phyloP scores from a whole-genome alignment of 768 basidiomycete genomes.

The Calocybe gangraenosa region DNA sequence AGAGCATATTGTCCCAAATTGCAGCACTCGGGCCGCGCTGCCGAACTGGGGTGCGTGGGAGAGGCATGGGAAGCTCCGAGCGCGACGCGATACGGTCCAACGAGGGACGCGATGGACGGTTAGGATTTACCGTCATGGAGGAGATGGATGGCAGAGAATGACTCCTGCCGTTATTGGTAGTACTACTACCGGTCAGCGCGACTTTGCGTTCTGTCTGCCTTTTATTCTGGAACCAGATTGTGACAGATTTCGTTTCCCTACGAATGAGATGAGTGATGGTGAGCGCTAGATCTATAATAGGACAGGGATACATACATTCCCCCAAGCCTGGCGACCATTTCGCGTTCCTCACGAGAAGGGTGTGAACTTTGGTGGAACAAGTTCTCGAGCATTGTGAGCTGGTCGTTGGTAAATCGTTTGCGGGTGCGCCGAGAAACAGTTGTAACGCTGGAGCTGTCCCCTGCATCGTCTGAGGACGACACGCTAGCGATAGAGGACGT shows the following conservation, averaged over 20 bases:
- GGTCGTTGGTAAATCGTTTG: conserved; percentile 63
- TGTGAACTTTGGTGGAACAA: conserved; percentile 71
- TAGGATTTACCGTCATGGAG: conserved; percentile 21
- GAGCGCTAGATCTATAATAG: conserved; percentile 4
- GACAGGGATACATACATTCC: conserved; percentile 50
- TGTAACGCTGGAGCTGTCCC: conserved; percentile 29
- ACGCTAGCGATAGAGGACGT: conserved; percentile 56
- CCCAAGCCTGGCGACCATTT: conserved; percentile 54
- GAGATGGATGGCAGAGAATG: conserved; percentile 19
- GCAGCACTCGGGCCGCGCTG: conserved; percentile 31
- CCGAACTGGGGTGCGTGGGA: conserved; percentile 38
- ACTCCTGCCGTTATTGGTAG: conserved; percentile 20
- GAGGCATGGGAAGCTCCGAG: conserved; percentile 40
- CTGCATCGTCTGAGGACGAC: conserved; percentile 43
- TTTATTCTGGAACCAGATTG: conserved; percentile 86
- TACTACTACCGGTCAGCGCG: conserved; percentile 33
- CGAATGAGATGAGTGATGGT: conserved; percentile 7
- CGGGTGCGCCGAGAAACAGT: conserved; percentile 53
- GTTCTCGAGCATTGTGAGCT: conserved; percentile 70
- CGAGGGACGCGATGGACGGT: conserved; percentile 36
- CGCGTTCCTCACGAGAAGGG: conserved; percentile 72
- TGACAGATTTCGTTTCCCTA: conserved; percentile 67
- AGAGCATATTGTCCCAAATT: conserved; percentile 57
- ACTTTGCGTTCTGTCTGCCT: conserved; percentile 65
- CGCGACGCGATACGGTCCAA: conserved; percentile 59